Evolutionary conservation across 768 basidiomycete genomes (phyloP).

Genomic region (Fistulinella prunicolor): DNA sequence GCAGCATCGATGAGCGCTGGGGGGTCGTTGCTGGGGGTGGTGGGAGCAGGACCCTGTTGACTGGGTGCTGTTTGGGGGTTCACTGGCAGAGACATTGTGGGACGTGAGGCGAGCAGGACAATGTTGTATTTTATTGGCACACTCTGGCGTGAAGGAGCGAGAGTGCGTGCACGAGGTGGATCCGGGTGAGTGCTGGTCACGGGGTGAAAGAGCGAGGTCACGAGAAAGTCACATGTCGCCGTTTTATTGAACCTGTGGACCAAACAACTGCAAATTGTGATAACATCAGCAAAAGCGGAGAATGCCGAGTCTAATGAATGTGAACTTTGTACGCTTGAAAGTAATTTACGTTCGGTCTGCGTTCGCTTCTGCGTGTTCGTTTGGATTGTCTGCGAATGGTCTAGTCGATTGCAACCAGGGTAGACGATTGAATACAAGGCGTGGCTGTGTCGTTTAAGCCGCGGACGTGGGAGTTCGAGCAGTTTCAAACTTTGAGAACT

Average conservation of each 20-base stretch:
- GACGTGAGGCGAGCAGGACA: too few relatives aligned
- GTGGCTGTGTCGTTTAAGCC: too few relatives aligned
- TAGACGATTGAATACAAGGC: too few relatives aligned
- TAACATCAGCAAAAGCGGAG: too few relatives aligned
- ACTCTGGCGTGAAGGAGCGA: neutral
- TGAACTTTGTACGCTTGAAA: too few relatives aligned
- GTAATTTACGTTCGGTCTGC: too few relatives aligned
- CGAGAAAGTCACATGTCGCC: constrained; percentile 41
- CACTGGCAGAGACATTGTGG: constrained; percentile 13
- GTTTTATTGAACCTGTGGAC: constrained; percentile 31
- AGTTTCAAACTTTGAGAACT: too few relatives aligned
- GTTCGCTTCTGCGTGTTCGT: too few relatives aligned
- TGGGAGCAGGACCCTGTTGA: constrained; percentile 8
- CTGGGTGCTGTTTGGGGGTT: constrained; percentile 13
- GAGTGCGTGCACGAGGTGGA: constrained; percentile 8
- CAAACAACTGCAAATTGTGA: constrained; percentile 33
- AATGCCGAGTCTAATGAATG: too few relatives aligned
- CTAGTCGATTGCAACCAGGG: too few relatives aligned
- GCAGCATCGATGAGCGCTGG: constrained; percentile 40
- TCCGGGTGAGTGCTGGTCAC: constrained; percentile 36
- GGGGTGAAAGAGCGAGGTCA: constrained; percentile 40
- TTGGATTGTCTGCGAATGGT: too few relatives aligned
- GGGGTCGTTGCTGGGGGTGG: neutral
- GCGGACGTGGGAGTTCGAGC: too few relatives aligned
- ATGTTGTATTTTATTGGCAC: constrained; percentile 5